Base-by-base conservation (phyloP, 2,329 filamentous ascomycete species). In the Fusarium sp. region DNA sequence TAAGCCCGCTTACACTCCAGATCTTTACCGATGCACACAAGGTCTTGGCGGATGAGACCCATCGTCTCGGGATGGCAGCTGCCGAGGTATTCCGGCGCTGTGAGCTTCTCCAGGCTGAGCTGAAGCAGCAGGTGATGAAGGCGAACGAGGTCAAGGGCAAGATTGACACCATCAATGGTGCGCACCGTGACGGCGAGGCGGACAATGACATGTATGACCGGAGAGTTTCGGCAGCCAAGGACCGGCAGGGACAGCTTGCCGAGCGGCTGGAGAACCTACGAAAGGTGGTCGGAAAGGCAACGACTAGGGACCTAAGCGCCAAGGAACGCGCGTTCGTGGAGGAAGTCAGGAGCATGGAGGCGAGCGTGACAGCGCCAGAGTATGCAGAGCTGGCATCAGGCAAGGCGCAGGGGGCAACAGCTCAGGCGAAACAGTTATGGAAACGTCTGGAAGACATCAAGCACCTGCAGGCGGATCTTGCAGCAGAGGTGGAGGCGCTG, bases 21-120 rank as follows among this genome's bases (percentile, higher is more conserved):
- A 86, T 94, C 40, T 89, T 96, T 74, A 93, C 92, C 32, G 90
- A 94, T 68, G 90, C 91, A 0, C 94, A 96, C 80, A 91, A 92
- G 78, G 85, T 93, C 6, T 85, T 95, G 7, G 90, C 90, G 71
- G 87, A 89, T 11, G 93, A 95, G 81, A 94, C 92, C 0, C 87
- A 92, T 74, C 87, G 86, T 12, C 86, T 95, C 12, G 92, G 93
- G 17, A 84, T 89, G 50, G 93, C 92, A 1, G 93, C 92, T 1
- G 90, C 93, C 2, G 92, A 95, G 76, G 85, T 95, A 7, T 95
- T 95, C 83, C 87, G 91, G 30, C 88, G 91, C 64, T 94, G 93
- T 70, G 89, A 93, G 74, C 87, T 90, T 54, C 86, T 95, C 30
- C 91, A 92, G 76, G 85, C 86, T 20, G 93, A 95, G 78, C 86